A percentile compares a stretch with the other conserved stretches of the same genome.
Evolutionary conservation across 2,329 filamentous ascomycete species (phyloP).

Genomic region (Neurospora sp.): DNA sequence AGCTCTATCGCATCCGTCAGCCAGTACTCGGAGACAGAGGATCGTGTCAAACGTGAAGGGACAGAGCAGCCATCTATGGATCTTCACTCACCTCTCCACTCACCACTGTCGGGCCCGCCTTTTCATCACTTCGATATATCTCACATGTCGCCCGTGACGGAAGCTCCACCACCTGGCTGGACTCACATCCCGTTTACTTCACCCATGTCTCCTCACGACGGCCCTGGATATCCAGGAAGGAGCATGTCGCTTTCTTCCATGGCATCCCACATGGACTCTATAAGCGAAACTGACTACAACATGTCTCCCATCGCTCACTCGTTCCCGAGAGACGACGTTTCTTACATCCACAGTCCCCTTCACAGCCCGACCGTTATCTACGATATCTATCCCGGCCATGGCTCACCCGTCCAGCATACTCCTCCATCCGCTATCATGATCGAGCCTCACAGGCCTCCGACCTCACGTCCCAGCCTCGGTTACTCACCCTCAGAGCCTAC

Average conservation of each 20-base stretch:
- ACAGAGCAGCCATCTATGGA: constrained; percentile 18
- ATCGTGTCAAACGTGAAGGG: constrained; percentile 21
- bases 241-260: constrained; percentile 28
- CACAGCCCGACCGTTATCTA: constrained; percentile 49
- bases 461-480: constrained; percentile 51
- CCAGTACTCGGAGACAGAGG: constrained; percentile 28
- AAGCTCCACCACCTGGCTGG: constrained; percentile 35
- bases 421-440: constrained; percentile 46
- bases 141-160: constrained; percentile 37
- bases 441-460: constrained; percentile 44
- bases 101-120: constrained; percentile 36
- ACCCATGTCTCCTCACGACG: constrained; percentile 28
- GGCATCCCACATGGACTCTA: constrained; percentile 46
- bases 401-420: constrained; percentile 45
- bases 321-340: constrained; percentile 43
- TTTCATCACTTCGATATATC: constrained; percentile 39
- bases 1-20: constrained; percentile 31
- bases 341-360: constrained; percentile 29
- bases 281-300: constrained; percentile 54
- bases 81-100: constrained; percentile 2
- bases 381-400: constrained; percentile 43
- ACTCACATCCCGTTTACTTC: constrained; percentile 37
- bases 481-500: constrained; percentile 52
- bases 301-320: constrained; percentile 46
- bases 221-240: constrained; percentile 35